Base-by-base conservation (phyloP, 2,329 filamentous ascomycete species). In the Epicoccum sorghinum region DNA sequence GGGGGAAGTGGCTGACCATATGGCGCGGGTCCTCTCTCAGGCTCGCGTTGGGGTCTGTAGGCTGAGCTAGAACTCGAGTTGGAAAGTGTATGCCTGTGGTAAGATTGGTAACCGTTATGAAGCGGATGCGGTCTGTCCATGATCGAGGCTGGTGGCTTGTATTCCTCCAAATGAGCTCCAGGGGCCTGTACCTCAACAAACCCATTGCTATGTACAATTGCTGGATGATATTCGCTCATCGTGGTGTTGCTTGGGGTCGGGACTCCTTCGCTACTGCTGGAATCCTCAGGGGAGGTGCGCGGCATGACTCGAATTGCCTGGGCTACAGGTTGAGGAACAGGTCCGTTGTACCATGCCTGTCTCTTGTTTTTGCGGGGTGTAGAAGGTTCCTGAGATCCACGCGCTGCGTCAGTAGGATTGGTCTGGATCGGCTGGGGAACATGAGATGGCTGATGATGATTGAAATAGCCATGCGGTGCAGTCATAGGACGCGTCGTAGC, bases 331-430 rank as follows among this genome's bases (percentile, higher is more conserved):
- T 67, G 57, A 32, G 62, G 57, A 14, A 78, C 58, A 24, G 82
- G 81, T 9, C 81, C 82, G 53, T 90, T 85, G 64, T 91, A 91
- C 88, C 89, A 92, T 1, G 82, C 89, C 55, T 88, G 86, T 3
- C 89, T 83, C 67, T 89, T 90, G 27, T 77, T 78, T 58, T 85
- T 86, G 7, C 85, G 81, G 3, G 83, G 79, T 0, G 83, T 85
- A 8, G 81, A 77, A 30, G 74, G 72, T 53, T 74, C 72, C 61
- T 71, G 75, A 59, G 62, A 76, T 55, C 70, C 72, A 66, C 67
- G 60, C 67, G 61, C 60, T 65, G 68, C 58, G 66, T 65, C 75
- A 73, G 60, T 72, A 14, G 61, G 65, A 14, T 66, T 60, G 24
- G 65, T 57, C 14, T 69, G 71, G 18, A 68, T 64, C 12, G 67